Evolutionary conservation across 2,329 filamentous ascomycete species (phyloP).

Genomic region (Aureobasidium melanogenum): DNA sequence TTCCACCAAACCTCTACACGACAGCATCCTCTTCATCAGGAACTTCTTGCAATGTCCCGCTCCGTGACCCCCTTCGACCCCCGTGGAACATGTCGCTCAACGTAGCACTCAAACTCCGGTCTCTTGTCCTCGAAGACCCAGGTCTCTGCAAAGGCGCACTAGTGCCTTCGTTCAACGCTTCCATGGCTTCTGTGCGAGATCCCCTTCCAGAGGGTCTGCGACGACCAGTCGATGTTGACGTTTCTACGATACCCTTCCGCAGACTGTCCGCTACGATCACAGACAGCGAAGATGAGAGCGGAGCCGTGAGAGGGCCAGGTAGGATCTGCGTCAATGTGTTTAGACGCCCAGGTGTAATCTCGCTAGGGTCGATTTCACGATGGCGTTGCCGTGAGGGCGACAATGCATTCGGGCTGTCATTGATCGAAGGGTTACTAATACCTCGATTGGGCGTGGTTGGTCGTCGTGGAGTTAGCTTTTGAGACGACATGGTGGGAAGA

Average conservation of each 20-base stretch:
- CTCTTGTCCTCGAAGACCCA: background rate
- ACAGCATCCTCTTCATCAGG: constrained; percentile 6
- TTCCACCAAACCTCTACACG: background rate
- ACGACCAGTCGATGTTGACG: constrained; percentile 12
- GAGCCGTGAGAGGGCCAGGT: constrained; percentile 50
- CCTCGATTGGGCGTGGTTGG: constrained; percentile 17
- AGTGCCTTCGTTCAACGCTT: background rate
- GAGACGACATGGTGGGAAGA: constrained; percentile 19
- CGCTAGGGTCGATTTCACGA: constrained; percentile 21
- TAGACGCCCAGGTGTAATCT: constrained; percentile 27
- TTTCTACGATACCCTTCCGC: constrained; percentile 41
- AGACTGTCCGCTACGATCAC: constrained; percentile 58
- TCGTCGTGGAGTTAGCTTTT: background rate
- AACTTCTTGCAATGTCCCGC: background rate
- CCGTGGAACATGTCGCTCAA: constrained; percentile 1
- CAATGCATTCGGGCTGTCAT: constrained; percentile 1
- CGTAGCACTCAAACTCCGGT: constrained; percentile 9
- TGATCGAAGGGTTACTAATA: constrained; percentile 18
- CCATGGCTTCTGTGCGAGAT: background rate
- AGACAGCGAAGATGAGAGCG: constrained; percentile 51
- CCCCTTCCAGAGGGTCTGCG: background rate
- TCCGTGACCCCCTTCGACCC: background rate
- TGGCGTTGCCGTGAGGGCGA: constrained; percentile 13
- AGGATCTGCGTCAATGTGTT: constrained; percentile 42
- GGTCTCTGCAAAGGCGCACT: background rate